Evolutionary conservation across 768 basidiomycete genomes (phyloP).

Genomic region (Amanita rubescens): DNA sequence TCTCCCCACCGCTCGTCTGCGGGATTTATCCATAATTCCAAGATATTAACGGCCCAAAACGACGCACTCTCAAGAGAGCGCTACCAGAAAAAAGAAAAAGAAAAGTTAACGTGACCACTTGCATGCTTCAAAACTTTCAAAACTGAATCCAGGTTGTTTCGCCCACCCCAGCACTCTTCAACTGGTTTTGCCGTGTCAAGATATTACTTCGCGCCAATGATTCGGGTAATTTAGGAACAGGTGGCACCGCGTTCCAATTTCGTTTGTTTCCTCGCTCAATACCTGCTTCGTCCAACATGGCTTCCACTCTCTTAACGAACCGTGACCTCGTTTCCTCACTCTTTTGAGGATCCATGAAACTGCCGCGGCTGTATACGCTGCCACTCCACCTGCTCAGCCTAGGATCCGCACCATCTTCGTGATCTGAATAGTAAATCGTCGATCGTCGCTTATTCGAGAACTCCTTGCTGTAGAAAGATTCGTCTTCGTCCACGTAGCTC

Average conservation of each 20-base stretch:
- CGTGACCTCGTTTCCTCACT: conserved; percentile 42
- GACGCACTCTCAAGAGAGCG: background rate
- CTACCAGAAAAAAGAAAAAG: background rate
- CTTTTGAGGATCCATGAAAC: conserved; percentile 45
- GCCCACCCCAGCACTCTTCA: background rate
- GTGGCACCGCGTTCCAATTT: conserved; percentile 10
- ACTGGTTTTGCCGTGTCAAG: background rate
- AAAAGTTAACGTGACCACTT: background rate
- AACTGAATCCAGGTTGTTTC: background rate
- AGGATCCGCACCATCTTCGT: conserved; percentile 19
- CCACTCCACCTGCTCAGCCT: conserved; percentile 36
- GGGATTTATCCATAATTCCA: background rate
- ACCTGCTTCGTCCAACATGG: conserved; percentile 38
- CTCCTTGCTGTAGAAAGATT: conserved; percentile 2
- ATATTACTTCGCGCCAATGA: conserved; percentile 15
- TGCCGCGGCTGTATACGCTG: conserved; percentile 43
- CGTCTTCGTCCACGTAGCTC: conserved; percentile 9
- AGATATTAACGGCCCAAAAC: background rate
- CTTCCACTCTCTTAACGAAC: conserved; percentile 46
- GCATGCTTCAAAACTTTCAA: background rate
- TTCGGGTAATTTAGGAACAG: conserved; percentile 26
- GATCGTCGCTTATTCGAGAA: conserved; percentile 10
- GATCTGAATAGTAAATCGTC: conserved; percentile 17
- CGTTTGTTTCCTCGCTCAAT: conserved; percentile 19
- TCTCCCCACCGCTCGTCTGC: background rate